Base-by-base conservation (phyloP, 306 rosid genomes). In the Chamaecrista fasciculata region DNA sequence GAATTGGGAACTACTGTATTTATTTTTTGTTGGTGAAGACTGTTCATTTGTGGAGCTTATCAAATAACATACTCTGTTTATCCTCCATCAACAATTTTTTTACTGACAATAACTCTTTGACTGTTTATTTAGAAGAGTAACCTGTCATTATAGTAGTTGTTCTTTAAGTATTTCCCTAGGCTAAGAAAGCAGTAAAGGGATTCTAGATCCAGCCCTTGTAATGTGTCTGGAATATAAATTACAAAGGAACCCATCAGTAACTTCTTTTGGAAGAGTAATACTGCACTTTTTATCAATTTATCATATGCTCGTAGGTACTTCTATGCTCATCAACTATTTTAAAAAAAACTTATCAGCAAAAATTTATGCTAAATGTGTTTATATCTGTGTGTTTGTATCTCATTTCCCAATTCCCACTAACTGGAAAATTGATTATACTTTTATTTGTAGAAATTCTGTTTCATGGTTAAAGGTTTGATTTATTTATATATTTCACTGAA, bases 401-500 rank as follows among this genome's bases (percentile, higher is more conserved):
- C 0, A 15, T 19, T 24, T 53, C 66, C 50, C 65, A 26, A 57
- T 73, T 76, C 29, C 26, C 14, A 53, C 20, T 36, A 21, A 49
- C 44, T 55, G 63, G 9, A 43, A 53, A 52, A 46, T 16, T 65
- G 31, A 19, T 69, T 19, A 5, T 51, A 37, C 19, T 50, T 33
- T 57, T 36, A 49, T n/a, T 2, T 31, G 63, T 8, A 29, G n/a
- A 33, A 34, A 56, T 4, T 19, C 24, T 48, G 8, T 58, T 47
- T 57, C 56, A 60, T 11, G 37, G 65, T 31, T 24, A 57, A 11
- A 49, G 36, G 15, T 62, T 71, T 66, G 47, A 21, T 78, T 80
- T 23, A 67, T 50, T 29, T 43, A 11, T 63, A 47, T 70, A 36
- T 70, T 79, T 74, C 15, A 8, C 25, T 62, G 67, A 76, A 70